phyloP scores from a whole-genome alignment of 352 stramenopile genomes.

The Globisporangium abappressorium region DNA sequence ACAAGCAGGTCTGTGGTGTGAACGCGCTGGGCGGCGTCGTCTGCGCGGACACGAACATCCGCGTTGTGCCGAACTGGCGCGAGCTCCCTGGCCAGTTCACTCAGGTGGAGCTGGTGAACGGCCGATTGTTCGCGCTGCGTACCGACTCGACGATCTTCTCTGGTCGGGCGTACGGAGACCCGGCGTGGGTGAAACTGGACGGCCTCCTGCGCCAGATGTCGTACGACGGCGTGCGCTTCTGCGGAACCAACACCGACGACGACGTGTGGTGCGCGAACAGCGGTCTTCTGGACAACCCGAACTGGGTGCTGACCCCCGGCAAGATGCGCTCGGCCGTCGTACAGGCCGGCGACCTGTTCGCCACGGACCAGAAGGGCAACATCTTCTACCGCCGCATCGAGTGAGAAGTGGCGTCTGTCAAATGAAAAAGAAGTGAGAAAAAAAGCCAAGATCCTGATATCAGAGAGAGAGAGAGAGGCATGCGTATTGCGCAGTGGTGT shows the following conservation, averaged over 20 bases:
- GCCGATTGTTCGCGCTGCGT: slow-evolving; percentile 10
- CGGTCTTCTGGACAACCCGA: slow-evolving; percentile 7
- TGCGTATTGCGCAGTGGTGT: not conserved
- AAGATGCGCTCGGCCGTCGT: slow-evolving; percentile 10
- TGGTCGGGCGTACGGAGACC: slow-evolving; percentile 8
- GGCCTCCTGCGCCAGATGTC: slow-evolving; percentile 13
- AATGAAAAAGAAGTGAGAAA: not conserved
- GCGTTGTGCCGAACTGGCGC: slow-evolving; percentile 13
- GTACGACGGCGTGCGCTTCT: slow-evolving; percentile 20
- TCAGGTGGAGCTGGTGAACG: slow-evolving; percentile 20
- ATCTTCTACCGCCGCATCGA: slow-evolving; percentile 11
- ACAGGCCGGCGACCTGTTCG: slow-evolving; percentile 19
- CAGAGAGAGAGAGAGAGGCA: not conserved
- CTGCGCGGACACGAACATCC: slow-evolving; percentile 19
- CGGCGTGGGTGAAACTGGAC: slow-evolving; percentile 13
- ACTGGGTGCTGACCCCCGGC: slow-evolving; percentile 12
- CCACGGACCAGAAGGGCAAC: not conserved
- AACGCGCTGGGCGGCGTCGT: not conserved
- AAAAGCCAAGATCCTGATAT: not conserved
- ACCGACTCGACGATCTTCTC: slow-evolving; percentile 1
- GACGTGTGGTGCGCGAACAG: slow-evolving; percentile 17
- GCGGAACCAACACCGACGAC: slow-evolving; percentile 14
- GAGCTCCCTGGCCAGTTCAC: slow-evolving; percentile 12
- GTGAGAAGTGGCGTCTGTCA: not conserved
- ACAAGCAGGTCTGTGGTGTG: slow-evolving; percentile 25